Evolutionary conservation across 345 rosid genomes (phyloP), one percentile per base, ranked within the genome.

Genomic region (Ricinus communis): DNA sequence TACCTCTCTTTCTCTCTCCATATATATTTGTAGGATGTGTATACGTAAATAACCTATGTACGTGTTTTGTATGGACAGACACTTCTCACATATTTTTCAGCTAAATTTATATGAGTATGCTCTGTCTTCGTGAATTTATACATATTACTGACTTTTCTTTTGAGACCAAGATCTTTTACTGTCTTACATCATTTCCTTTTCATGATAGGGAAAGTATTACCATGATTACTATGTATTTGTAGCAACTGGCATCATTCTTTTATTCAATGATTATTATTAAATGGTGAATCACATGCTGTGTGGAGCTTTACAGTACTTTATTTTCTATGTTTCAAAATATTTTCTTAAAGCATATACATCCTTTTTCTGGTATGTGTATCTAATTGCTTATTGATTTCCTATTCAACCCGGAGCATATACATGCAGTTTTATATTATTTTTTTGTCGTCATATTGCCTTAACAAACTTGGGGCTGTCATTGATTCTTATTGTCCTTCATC

Each of bases 401-500:
- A 4, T 19, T 45, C 31, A 46, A 62, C 49, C 33, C 28, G 41
- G 8, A 5, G 47, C 9, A 15, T 11, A 61, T 4, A 2, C 5
- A 24, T 28, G 66, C 46, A 2, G 38, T 33, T 33, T 33, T 6
- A 33, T 33, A 33, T 33, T 33, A 33, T 33, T 33, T 2, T 2
- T 33, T 33, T 33, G n/a, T 33, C 38, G 2, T 33, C 38, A 33
- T 6, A 33, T 43, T 13, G 28, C 41, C n/a, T 62, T 7, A 11
- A 40, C 15, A 62, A 33, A 33, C 2, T 33, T 41, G 19, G n/a
- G n/a, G n/a, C n/a, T 41, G n/a, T 41, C 31, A 6, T 54, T 61
- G 27, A n/a, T 61, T 61, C 8, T 36, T 36, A n/a, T 36, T 61
- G 65, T 36, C 47, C 21, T 61, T 41, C 66, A 62, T 62, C 15